phyloP scores from a whole-genome alignment of 306 rosid species.

The Sechiopsis laciniata region DNA sequence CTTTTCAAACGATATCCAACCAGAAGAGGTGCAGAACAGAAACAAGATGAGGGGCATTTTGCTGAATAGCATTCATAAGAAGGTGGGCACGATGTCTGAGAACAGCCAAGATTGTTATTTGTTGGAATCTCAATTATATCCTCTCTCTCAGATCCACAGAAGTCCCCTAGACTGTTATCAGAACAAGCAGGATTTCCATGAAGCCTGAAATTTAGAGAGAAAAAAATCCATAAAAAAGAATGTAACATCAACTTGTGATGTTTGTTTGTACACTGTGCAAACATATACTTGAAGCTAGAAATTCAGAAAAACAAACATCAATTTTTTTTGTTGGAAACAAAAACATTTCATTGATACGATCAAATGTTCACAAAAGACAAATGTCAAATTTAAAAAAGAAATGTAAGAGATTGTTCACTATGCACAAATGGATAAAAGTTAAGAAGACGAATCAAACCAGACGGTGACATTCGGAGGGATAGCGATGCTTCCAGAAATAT shows the following conservation, averaged over 20 bases:
- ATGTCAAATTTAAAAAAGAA: not conserved
- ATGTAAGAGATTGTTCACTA: conserved; percentile 1
- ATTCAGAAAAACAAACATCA: conserved; percentile 9
- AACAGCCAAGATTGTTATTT: conserved; percentile 34
- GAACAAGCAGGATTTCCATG: conserved; percentile 75
- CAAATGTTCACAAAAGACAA: not conserved
- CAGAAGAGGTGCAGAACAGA: conserved; percentile 62
- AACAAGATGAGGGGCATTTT: conserved; percentile 34
- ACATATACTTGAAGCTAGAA: conserved; percentile 56
- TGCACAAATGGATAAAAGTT: conserved; percentile 10
- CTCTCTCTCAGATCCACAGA: conserved; percentile 47
- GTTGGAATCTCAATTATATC: conserved; percentile 21
- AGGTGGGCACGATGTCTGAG: conserved; percentile 47
- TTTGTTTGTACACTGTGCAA: not conserved
- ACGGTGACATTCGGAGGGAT: conserved; percentile 66
- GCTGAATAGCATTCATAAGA: conserved; percentile 44
- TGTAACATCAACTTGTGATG: not conserved
- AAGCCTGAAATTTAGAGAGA: conserved; percentile 53
- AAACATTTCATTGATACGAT: not conserved
- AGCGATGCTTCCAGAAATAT: conserved; percentile 42
- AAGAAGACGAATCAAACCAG: conserved; percentile 49
- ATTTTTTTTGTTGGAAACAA: not conserved
- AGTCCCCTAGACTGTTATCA: conserved; percentile 30
- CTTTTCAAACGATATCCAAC: conserved; percentile 76
- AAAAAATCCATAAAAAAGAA: not conserved